A percentile compares a stretch with the other conserved stretches of the same genome.
Conservation (phyloP, 2,329 filamentous ascomycete genomes). For the Thielaviopsis euricoi region DNA sequence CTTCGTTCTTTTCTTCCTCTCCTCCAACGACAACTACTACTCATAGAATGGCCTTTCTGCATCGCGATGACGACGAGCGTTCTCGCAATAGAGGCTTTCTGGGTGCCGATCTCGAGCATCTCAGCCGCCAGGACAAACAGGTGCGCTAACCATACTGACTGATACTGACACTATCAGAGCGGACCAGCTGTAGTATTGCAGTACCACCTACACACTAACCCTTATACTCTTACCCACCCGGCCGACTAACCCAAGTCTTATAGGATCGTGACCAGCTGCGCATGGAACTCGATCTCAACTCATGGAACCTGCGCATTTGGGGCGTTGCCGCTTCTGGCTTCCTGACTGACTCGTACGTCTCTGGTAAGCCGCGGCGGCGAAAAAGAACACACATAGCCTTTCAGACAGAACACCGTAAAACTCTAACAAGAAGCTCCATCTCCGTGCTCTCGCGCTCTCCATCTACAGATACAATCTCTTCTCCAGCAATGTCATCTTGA, state of each 20-base stretch:
- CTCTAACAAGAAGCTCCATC: too few species aligned
- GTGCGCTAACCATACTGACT: too few species aligned
- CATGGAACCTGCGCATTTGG: slow-evolving; percentile 38
- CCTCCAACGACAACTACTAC: not conserved
- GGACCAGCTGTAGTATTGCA: too few species aligned
- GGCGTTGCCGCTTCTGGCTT: slow-evolving; percentile 38
- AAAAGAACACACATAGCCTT: too few species aligned
- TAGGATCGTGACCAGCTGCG: slow-evolving; percentile 35
- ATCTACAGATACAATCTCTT: slow-evolving; percentile 33
- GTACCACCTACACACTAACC: not conserved
- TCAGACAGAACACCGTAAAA: too few species aligned
- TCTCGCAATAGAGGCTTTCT: slow-evolving; percentile 32
- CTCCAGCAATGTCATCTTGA: slow-evolving; percentile 37
- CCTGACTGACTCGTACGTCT: slow-evolving; percentile 34
- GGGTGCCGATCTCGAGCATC: slow-evolving; percentile 32
- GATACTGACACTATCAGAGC: too few species aligned
- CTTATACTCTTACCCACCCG: not conserved
- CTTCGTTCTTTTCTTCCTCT: too few species aligned
- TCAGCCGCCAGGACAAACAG: slow-evolving; percentile 31
- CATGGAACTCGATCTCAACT: slow-evolving; percentile 36
- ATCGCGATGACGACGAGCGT: not conserved
- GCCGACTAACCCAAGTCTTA: not conserved
- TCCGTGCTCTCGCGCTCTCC: not conserved
- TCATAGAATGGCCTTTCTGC: not conserved
- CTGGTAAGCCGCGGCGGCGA: too few species aligned